A percentile compares a stretch with the other conserved stretches of the same genome.
These are phyloP conservation scores for Solanum raphanifolium DNA, from an alignment of 257 asterid genomes.

Conservation along the genomic window DNA sequence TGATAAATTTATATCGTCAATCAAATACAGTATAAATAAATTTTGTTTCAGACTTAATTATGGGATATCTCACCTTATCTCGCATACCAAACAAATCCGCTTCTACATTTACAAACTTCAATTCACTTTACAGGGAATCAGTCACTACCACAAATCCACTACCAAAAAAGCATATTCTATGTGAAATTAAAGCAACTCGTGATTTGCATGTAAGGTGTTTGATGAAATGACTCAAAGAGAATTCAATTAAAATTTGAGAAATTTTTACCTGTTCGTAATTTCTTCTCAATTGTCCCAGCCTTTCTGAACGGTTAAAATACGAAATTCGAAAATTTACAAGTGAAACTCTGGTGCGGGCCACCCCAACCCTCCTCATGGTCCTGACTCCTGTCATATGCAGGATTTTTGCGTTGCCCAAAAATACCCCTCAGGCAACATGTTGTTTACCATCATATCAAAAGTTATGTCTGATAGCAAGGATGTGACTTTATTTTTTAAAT, in stretches of 20 bases:
- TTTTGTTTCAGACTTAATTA: background rate
- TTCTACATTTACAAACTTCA: background rate
- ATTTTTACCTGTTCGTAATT: too few relatives aligned
- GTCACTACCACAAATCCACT: background rate
- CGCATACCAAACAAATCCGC: background rate
- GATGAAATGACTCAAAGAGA: background rate
- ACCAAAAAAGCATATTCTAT: background rate
- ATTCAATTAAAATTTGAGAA: background rate
- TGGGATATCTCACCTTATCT: background rate
- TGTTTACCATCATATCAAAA: background rate
- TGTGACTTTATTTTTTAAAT: background rate
- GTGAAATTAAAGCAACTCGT: background rate
- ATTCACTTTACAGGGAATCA: background rate
- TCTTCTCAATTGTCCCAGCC: background rate
- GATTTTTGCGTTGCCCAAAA: background rate
- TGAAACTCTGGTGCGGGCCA: background rate
- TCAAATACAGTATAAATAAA: background rate
- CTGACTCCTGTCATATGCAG: background rate
- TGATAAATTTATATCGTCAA: background rate
- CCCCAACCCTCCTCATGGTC: background rate
- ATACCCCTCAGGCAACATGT: background rate
- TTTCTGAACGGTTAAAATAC: too few relatives aligned
- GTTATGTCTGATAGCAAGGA: background rate
- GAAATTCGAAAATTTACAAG: too few relatives aligned
- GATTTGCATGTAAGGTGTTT: background rate